Conservation (phyloP, 441 rosid species). For the Erodium chrysanthum region DNA sequence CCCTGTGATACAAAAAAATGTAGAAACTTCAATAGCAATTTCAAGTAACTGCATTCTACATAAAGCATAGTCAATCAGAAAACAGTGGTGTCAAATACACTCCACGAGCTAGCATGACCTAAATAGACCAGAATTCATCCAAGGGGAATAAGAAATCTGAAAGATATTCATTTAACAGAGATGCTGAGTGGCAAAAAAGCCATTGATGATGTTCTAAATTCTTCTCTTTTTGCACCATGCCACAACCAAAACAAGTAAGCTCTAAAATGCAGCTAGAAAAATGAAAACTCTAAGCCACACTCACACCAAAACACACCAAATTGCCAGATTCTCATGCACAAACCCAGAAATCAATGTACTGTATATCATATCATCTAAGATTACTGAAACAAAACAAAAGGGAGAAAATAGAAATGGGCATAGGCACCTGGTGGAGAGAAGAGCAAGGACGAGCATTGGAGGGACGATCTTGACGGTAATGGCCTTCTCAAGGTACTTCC, state of each 20-base stretch:
- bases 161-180: background rate
- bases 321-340: background rate
- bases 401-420: background rate
- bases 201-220: too few relatives aligned
- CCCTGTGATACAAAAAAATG: constrained; percentile 28
- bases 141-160: background rate
- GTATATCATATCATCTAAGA: background rate
- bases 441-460: constrained; percentile 71
- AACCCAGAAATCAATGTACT: background rate
- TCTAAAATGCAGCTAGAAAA: background rate
- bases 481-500: constrained; percentile 93
- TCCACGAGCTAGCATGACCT: background rate
- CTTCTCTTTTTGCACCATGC: too few relatives aligned
- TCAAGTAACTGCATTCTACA: background rate
- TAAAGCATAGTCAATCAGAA: constrained; percentile 1
- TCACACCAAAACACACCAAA: background rate
- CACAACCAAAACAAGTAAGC: background rate
- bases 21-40: constrained; percentile 6
- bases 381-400: background rate
- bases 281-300: background rate
- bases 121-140: background rate
- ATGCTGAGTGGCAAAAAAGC: background rate
- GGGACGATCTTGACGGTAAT: constrained; percentile 50
- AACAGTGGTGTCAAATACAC: background rate
- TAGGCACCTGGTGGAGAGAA: constrained; percentile 54